Percentiles rank a stretch among this genome's conserved stretches.
Evolutionary conservation across 768 basidiomycete genomes (phyloP).

Genomic region (Bullera alba): DNA sequence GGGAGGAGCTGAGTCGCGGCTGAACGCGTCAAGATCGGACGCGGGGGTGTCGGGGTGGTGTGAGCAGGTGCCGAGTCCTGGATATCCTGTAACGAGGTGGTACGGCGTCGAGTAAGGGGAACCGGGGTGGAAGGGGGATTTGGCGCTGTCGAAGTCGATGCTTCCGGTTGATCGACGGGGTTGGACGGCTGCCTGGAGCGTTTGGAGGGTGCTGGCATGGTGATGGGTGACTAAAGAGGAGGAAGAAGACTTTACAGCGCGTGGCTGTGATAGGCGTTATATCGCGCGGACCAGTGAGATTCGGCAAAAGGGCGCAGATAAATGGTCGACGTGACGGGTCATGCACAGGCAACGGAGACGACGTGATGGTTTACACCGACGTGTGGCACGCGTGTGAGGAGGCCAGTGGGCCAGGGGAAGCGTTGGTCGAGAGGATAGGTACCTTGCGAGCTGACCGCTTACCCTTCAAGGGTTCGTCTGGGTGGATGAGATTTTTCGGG

Average conservation of each 20-base stretch:
- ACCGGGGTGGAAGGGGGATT: slow-evolving; percentile 3
- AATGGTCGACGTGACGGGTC: too few species aligned
- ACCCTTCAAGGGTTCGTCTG: too few species aligned
- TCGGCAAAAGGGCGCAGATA: too few species aligned
- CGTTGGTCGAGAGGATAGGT: too few species aligned
- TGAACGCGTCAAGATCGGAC: slow-evolving; percentile 27
- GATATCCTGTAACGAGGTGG: slow-evolving; percentile 7
- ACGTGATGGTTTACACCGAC: too few species aligned
- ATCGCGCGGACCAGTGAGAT: too few species aligned
- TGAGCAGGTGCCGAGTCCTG: slow-evolving; percentile 3
- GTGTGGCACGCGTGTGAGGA: too few species aligned
- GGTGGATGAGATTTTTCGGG: too few species aligned
- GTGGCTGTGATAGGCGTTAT: too few species aligned
- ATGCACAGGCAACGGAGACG: too few species aligned
- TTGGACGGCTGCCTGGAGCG: slow-evolving; percentile 14
- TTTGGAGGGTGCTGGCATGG: slow-evolving; percentile 15
- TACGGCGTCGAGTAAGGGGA: slow-evolving; percentile 1
- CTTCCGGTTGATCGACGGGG: slow-evolving; percentile 3
- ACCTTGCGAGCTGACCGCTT: too few species aligned
- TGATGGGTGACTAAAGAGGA: not conserved
- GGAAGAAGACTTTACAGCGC: not conserved
- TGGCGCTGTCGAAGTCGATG: not conserved
- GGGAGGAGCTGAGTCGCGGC: slow-evolving; percentile 9
- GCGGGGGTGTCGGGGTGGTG: slow-evolving; percentile 9
- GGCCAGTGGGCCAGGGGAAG: too few species aligned